These are phyloP conservation scores for Cutaneotrichosporon spelunceum DNA, from an alignment of 1,284 basidiomycete species.

Conservation along the genomic window DNA sequence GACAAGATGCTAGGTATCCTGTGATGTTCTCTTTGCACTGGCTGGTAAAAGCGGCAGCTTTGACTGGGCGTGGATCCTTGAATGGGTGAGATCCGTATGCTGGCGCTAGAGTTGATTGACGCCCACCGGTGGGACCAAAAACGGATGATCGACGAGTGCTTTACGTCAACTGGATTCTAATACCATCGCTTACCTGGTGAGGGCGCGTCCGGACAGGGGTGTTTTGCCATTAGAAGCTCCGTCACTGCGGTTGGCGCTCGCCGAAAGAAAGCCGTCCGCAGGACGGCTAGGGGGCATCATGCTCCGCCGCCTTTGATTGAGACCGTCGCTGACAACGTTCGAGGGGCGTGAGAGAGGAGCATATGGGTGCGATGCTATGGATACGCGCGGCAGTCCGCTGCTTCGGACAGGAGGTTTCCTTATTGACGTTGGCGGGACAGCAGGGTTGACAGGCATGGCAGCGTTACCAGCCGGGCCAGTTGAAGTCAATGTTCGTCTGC, in stretches of 20 bases:
- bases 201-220: conserved; percentile 58
- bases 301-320: conserved; percentile 9
- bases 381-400: conserved; percentile 5
- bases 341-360: background rate
- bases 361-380: conserved; percentile 9
- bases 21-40: conserved; percentile 72
- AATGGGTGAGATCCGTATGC: conserved; percentile 50
- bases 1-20: conserved; percentile 62
- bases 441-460: conserved; percentile 37
- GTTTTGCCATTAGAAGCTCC: conserved; percentile 61
- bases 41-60: conserved; percentile 66
- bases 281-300: conserved; percentile 5
- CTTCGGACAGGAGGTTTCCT: conserved; percentile 1
- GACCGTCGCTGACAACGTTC: background rate
- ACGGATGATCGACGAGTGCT: conserved; percentile 64
- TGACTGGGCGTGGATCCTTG: conserved; percentile 71
- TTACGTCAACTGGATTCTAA: conserved; percentile 8
- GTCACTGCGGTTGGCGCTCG: conserved; percentile 56
- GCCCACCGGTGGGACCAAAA: conserved; percentile 56
- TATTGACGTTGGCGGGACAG: background rate
- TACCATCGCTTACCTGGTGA: conserved; percentile 10
- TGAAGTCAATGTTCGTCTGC: conserved; percentile 56
- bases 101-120: conserved; percentile 46
- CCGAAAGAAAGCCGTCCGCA: background rate
- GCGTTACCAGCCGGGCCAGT: conserved; percentile 59